Conservation (phyloP, 2,329 filamentous ascomycete species). For the Apiospora hydei region DNA sequence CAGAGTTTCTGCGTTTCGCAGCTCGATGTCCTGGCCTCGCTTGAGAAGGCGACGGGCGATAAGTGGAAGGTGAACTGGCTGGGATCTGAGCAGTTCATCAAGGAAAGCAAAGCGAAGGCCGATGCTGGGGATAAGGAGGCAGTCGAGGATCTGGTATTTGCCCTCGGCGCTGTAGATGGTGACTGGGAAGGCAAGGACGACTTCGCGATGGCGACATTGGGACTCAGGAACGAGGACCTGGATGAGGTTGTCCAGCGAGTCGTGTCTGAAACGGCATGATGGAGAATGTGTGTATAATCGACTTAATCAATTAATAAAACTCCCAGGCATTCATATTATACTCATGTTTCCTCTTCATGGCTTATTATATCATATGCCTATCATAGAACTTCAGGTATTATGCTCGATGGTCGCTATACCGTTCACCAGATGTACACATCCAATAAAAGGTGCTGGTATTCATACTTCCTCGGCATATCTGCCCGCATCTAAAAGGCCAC, state of each 20-base stretch:
- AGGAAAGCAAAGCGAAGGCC: slow-evolving; percentile 45
- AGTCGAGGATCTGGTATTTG: slow-evolving; percentile 57
- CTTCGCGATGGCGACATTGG: slow-evolving; percentile 57
- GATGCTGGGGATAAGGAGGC: slow-evolving; percentile 47
- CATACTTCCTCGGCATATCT: no score
- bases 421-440: no score
- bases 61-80: slow-evolving; percentile 42
- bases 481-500: no score
- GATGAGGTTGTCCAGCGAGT: slow-evolving; percentile 49
- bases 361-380: no score
- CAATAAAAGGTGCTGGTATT: no score
- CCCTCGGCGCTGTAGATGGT: slow-evolving; percentile 54
- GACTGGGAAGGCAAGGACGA: slow-evolving; percentile 54
- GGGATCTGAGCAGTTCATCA: slow-evolving; percentile 50
- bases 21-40: slow-evolving; percentile 42
- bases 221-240: slow-evolving; percentile 54
- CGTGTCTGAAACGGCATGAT: slow-evolving; percentile 32
- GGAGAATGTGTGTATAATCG: no score
- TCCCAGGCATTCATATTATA: no score
- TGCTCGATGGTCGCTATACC: no score
- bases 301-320: no score
- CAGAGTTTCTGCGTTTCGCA: slow-evolving; percentile 51
- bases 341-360: no score
- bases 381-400: no score
- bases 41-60: slow-evolving; percentile 43